phyloP scores from a whole-genome alignment of 2,329 filamentous ascomycete species.

The Aspergillus candidus region DNA sequence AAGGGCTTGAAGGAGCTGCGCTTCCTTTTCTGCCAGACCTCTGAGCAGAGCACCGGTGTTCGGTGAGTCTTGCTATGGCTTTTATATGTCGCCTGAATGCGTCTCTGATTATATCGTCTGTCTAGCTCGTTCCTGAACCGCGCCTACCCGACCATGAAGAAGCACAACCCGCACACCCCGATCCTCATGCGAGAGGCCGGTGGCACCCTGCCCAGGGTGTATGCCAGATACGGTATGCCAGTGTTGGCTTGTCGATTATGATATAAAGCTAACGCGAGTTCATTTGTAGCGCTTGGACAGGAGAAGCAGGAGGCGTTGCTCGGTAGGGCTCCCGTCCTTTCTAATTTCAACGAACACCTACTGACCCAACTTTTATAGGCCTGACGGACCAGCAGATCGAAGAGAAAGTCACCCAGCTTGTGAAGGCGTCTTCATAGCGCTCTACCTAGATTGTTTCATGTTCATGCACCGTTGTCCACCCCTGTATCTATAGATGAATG shows the following conservation, averaged over 20 bases:
- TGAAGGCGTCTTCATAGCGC: conserved; percentile 45
- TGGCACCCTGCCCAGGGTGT: conserved; percentile 78
- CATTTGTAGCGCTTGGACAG: conserved; percentile 54
- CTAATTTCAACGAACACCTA: neutral
- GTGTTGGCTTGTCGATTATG: neutral
- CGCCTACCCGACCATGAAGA: conserved; percentile 98
- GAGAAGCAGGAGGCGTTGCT: conserved; percentile 60
- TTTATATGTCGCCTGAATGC: neutral
- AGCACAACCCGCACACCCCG: conserved; percentile 89
- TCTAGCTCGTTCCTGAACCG: conserved; percentile 78
- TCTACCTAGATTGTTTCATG: conserved; percentile 15
- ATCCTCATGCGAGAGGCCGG: conserved; percentile 92
- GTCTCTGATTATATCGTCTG: conserved; percentile 1
- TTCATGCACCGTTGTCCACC: conserved; percentile 22
- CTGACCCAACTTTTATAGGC: conserved; percentile 37
- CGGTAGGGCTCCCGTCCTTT: conserved; percentile 38
- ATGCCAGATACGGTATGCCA: conserved; percentile 78
- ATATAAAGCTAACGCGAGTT: conserved; percentile 11
- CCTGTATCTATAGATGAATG: conserved; percentile 38
- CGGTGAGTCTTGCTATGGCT: conserved; percentile 54
- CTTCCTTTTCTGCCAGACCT: conserved; percentile 95
- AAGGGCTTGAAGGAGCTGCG: conserved; percentile 88
- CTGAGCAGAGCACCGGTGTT: conserved; percentile 79
- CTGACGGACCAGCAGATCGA: conserved; percentile 67
- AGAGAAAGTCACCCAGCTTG: conserved; percentile 58